Evolutionary conservation across 495 filamentous ascomycete genomes (phyloP).

Genomic region (Trichoderma asperelloides): DNA sequence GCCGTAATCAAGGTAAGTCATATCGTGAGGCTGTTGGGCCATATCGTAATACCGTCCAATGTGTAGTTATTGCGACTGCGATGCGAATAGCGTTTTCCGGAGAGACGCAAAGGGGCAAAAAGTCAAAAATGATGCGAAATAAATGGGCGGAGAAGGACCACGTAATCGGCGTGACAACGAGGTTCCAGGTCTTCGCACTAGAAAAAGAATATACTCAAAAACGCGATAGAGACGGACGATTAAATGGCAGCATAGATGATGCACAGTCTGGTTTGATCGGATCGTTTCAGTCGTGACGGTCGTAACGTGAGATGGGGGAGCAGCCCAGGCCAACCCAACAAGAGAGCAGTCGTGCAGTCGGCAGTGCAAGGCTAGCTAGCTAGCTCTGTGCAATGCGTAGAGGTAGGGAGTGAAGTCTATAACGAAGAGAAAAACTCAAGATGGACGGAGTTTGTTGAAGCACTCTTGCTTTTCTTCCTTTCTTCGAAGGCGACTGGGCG

Average conservation of each 20-base stretch:
- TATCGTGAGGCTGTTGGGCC: constrained; percentile 49
- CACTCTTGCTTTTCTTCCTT: neutral
- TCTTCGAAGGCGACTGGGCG: neutral
- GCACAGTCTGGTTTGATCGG: constrained; percentile 2
- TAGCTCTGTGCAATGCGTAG: neutral
- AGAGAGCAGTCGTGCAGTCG: neutral
- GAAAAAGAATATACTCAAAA: neutral
- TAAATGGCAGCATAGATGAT: constrained; percentile 1
- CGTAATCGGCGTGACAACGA: neutral
- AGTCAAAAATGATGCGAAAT: neutral
- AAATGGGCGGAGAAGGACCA: constrained; percentile 2
- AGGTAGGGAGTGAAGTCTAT: neutral
- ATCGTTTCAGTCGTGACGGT: constrained; percentile 7
- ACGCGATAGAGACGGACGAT: constrained; percentile 3
- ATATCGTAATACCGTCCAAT: constrained; percentile 22
- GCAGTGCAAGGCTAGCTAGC: neutral
- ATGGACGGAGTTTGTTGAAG: neutral
- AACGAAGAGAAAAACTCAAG: neutral
- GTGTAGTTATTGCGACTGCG: neutral
- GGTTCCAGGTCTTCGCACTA: neutral
- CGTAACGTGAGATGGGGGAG: neutral
- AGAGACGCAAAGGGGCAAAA: neutral
- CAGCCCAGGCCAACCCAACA: neutral
- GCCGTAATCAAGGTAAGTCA: constrained; percentile 29
- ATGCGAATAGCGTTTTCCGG: neutral